phyloP scores from a whole-genome alignment of 371 early-diverging fungal species.

The Conidiobolus incongruus region DNA sequence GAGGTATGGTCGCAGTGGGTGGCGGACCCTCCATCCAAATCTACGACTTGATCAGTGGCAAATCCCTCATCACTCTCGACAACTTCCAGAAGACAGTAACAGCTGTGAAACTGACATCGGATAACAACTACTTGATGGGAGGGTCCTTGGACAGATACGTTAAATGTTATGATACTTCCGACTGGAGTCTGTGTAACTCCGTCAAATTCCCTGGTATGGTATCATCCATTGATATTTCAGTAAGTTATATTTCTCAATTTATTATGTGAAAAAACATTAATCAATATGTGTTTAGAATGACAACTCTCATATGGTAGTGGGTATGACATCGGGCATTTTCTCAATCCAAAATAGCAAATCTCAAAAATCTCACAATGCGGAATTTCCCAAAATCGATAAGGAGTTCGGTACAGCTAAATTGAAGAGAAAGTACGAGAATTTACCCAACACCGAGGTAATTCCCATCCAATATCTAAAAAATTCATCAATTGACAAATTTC shows the following conservation, averaged over 20 bases:
- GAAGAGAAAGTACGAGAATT: neutral
- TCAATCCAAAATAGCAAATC: conserved; percentile 55
- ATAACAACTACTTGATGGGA: conserved; percentile 48
- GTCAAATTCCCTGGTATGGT: conserved; percentile 83
- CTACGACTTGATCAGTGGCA: conserved; percentile 69
- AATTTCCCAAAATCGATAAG: conserved; percentile 1
- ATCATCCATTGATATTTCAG: conserved; percentile 56
- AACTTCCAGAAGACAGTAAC: conserved; percentile 93
- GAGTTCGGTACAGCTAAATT: neutral
- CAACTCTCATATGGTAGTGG: conserved; percentile 71
- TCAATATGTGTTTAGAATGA: conserved; percentile 22
- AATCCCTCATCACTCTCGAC: conserved; percentile 38
- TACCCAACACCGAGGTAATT: neutral
- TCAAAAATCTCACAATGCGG: conserved; percentile 24
- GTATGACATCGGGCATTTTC: conserved; percentile 78
- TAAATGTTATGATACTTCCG: conserved; percentile 69
- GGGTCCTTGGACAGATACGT: conserved; percentile 90
- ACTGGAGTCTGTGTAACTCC: conserved; percentile 66
- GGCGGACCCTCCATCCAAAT: conserved; percentile 60
- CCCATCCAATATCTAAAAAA: too few relatives aligned
- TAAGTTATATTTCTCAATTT: conserved; percentile 9
- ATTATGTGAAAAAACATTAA: neutral
- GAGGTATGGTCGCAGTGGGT: conserved; percentile 54
- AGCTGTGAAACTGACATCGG: conserved; percentile 54
- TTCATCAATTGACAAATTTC: neutral